Base-by-base conservation (phyloP, 2,329 filamentous ascomycete species). In the Pseudogymnoascus sp. region DNA sequence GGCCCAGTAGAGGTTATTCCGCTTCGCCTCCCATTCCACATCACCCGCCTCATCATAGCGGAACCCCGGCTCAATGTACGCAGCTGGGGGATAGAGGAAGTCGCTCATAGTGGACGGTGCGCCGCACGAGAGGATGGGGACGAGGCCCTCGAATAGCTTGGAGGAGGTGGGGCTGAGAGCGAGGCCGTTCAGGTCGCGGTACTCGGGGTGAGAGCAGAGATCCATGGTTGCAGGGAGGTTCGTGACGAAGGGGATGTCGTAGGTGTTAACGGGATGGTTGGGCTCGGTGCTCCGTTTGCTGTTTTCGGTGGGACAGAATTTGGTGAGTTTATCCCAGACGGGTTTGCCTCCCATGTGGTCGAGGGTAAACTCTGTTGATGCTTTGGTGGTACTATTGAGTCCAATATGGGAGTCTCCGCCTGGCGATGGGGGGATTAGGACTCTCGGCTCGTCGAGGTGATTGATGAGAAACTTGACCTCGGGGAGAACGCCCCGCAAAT, bases 1-100 rank as follows among this genome's bases (percentile, higher is more conserved):
- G 0, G 79, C 78, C 84, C 83, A 86, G 69, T 85, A 86, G 0
- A 85, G 68, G 2, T 77, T 78, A 36, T 80, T 78, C 1, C 67
- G 67, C 67, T 86, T 87, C 5, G 74, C 57, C 0, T 78, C 70
- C 82, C 82, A 86, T 0, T 72, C 68, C 0, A 77, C 40, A 64
- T 84, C 83, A 2, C 73, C 57, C 0, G 64, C 31, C 0, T 72
- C 68, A 2, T 77, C 69, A 67, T 84, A 84, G 4, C 80, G 77
- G 44, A 77, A 72, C 1, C 71, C 15, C 64, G 77, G 73, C 63
- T 69, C 64, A n/a, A 76, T 68, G 65, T 84, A 84, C 1, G 78
- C 78, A 0, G 82, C 76, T 50, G 79, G 80, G 0, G 83, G 83
- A 23, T 79, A 78, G 3, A 84, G 64, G 0, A 86, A 78, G 44